Percentiles rank a stretch among this genome's conserved stretches.
Conservation (phyloP, 768 basidiomycete genomes). For the Exidia glandulosa region DNA sequence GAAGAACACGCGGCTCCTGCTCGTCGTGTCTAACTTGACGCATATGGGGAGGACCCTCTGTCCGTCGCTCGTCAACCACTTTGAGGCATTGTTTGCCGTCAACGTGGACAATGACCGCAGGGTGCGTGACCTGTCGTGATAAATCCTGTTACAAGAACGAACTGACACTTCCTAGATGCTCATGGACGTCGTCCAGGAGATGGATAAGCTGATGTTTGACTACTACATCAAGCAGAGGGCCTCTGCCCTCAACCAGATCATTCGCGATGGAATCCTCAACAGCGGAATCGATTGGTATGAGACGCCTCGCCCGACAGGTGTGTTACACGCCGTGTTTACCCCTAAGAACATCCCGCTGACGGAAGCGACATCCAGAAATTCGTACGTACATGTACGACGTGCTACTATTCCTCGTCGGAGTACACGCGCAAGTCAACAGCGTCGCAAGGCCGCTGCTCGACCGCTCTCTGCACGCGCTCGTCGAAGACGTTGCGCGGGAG, state of each 20-base stretch:
- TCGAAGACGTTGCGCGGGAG: slow-evolving; percentile 74
- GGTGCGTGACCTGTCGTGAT: slow-evolving; percentile 27
- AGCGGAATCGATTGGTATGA: slow-evolving; percentile 87
- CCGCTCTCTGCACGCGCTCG: slow-evolving; percentile 68
- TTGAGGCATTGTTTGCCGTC: slow-evolving; percentile 65
- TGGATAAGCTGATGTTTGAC: slow-evolving; percentile 84
- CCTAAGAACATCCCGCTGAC: background rate
- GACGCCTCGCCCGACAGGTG: slow-evolving; percentile 84
- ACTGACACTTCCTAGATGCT: slow-evolving; percentile 38
- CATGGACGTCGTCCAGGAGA: slow-evolving; percentile 63
- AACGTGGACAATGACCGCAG: slow-evolving; percentile 62
- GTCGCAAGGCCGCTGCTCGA: slow-evolving; percentile 72
- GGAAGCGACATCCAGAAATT: slow-evolving; percentile 51
- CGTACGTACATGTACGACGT: slow-evolving; percentile 89
- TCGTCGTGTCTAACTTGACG: slow-evolving; percentile 83
- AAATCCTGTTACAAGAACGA: background rate
- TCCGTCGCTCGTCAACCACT: slow-evolving; percentile 68
- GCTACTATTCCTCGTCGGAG: slow-evolving; percentile 77
- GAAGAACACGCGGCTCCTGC: slow-evolving; percentile 81
- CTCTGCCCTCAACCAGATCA: slow-evolving; percentile 49
- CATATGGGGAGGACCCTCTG: slow-evolving; percentile 60
- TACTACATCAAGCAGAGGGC: slow-evolving; percentile 78
- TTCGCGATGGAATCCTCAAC: slow-evolving; percentile 72
- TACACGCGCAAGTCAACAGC: slow-evolving; percentile 83
- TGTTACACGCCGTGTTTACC: too few relatives aligned